These are phyloP conservation scores for Candida ulmi DNA, from an alignment of 805 yeast genomes.

Conservation along the genomic window DNA sequence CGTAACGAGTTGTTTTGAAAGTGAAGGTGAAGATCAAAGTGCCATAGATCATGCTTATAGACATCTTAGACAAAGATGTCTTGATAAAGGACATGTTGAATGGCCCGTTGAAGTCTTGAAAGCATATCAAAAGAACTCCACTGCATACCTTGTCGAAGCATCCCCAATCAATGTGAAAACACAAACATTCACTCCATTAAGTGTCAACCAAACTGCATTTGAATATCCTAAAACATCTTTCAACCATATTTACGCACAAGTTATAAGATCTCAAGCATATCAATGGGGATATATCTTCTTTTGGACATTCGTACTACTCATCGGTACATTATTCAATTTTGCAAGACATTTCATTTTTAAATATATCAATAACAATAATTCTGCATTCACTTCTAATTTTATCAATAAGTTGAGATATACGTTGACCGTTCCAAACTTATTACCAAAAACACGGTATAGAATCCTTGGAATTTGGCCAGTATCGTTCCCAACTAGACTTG, in stretches of 20 bases:
- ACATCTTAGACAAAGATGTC: slow-evolving; percentile 33
- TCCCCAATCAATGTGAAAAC: slow-evolving; percentile 17
- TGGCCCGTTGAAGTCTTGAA: slow-evolving; percentile 30
- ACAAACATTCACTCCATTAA: slow-evolving; percentile 27
- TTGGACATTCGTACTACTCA: slow-evolving; percentile 31
- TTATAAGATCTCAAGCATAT: slow-evolving; percentile 33
- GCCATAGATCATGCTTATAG: slow-evolving; percentile 33
- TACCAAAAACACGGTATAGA: slow-evolving; percentile 17
- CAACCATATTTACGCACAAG: slow-evolving; percentile 31
- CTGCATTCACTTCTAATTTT: slow-evolving; percentile 9
- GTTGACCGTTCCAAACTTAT: slow-evolving; percentile 25
- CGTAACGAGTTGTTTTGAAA: slow-evolving; percentile 35
- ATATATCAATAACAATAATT: slow-evolving; percentile 16
- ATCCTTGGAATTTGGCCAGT: slow-evolving; percentile 22
- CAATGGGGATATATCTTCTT: slow-evolving; percentile 43
- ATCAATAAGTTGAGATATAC: slow-evolving; percentile 18
- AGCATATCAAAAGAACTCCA: slow-evolving; percentile 29
- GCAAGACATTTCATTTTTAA: slow-evolving; percentile 21
- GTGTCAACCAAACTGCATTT: slow-evolving; percentile 27
- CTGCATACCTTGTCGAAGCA: slow-evolving; percentile 27
- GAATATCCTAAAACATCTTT: slow-evolving; percentile 29
- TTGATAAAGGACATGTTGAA: slow-evolving; percentile 27
- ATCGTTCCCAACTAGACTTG: slow-evolving; percentile 25
- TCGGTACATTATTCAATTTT: slow-evolving; percentile 27
- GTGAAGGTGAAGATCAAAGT: slow-evolving; percentile 24